phyloP scores from a whole-genome alignment of 306 rosid species.

The Amphicarpaea edgeworthii region DNA sequence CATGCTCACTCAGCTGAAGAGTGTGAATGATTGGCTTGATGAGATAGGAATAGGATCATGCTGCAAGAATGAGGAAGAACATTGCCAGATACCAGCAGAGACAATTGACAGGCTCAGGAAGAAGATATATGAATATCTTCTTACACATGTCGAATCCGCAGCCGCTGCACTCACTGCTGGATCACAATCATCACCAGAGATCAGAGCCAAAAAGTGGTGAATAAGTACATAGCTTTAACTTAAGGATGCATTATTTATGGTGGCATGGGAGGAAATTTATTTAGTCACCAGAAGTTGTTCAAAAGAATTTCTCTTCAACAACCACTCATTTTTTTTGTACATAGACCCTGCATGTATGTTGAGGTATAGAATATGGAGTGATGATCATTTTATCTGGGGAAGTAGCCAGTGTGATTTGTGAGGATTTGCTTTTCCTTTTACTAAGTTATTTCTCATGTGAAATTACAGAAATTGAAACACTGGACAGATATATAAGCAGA shows the following conservation, averaged over 20 bases:
- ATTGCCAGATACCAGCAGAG: conserved; percentile 62
- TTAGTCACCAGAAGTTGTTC: conserved; percentile 52
- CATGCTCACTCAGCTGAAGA: conserved; percentile 88
- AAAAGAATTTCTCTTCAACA: neutral
- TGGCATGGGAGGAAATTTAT: conserved; percentile 41
- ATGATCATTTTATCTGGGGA: conserved; percentile 44
- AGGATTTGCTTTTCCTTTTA: conserved; percentile 25
- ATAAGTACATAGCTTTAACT: conserved; percentile 36
- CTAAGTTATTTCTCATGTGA: conserved; percentile 46
- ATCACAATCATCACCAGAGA: conserved; percentile 66
- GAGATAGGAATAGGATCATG: conserved; percentile 67
- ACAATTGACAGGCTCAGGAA: conserved; percentile 84
- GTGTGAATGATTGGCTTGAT: conserved; percentile 97
- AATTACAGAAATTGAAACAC: conserved; percentile 41
- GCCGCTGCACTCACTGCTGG: conserved; percentile 91
- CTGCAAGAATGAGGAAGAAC: conserved; percentile 60
- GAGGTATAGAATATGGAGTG: conserved; percentile 55
- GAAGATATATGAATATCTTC: conserved; percentile 97
- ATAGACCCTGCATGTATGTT: conserved; percentile 58
- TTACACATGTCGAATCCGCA: conserved; percentile 96
- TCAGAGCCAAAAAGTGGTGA: conserved; percentile 65
- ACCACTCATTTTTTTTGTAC: conserved; percentile 51
- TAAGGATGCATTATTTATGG: conserved; percentile 43
- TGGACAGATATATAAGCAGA: conserved; percentile 25
- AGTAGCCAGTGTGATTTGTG: conserved; percentile 41